Conservation (phyloP, 73 alveolate species). For the Uronychia setigera region DNA sequence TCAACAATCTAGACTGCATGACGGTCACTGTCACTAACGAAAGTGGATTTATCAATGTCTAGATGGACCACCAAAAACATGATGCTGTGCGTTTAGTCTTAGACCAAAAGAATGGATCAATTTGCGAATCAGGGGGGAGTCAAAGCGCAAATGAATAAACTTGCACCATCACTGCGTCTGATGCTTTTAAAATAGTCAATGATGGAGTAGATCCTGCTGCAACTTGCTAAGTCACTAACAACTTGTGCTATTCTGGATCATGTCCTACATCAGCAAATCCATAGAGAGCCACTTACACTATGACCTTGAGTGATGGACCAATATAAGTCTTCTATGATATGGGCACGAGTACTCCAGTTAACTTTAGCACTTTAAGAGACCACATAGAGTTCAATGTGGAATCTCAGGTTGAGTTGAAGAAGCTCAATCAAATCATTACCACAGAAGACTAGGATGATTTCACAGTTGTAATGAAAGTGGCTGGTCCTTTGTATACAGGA, state of each 20-base stretch:
- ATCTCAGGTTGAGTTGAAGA: background rate
- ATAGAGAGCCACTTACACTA: background rate
- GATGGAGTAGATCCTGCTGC: background rate
- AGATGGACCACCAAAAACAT: background rate
- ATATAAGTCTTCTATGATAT: background rate
- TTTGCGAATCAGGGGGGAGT: background rate
- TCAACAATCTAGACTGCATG: background rate
- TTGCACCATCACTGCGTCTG: background rate
- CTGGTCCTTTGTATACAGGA: background rate
- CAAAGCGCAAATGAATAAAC: background rate
- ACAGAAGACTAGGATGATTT: background rate
- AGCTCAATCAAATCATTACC: background rate
- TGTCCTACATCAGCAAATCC: background rate
- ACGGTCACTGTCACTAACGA: background rate
- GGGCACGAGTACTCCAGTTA: background rate
- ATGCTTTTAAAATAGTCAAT: background rate
- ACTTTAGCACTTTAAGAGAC: background rate
- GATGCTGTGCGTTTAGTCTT: background rate
- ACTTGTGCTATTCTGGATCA: too few relatives aligned
- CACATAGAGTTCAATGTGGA: background rate
- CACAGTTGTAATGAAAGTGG: background rate
- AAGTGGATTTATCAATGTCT: background rate
- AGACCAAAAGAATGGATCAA: background rate
- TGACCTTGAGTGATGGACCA: background rate
- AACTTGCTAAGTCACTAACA: background rate